Conservation (phyloP, 345 rosid species). For the Arabidopsis arenosa region DNA sequence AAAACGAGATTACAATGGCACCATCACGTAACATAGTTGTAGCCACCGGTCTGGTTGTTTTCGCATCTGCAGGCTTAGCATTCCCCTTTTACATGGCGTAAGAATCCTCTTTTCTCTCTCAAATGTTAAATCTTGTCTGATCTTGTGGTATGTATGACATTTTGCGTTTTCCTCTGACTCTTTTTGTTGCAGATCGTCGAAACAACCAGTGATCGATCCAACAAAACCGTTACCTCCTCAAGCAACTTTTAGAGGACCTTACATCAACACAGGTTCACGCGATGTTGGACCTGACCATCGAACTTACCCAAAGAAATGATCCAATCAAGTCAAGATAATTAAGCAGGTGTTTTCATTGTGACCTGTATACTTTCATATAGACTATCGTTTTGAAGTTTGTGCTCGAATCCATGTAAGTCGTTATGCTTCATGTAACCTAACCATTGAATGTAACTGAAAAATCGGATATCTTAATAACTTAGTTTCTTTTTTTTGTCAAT, state of each 20-base stretch:
- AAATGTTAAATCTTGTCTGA: background rate
- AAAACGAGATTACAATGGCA: slow-evolving; percentile 48
- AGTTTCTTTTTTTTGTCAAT: background rate
- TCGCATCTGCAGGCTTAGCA: slow-evolving; percentile 82
- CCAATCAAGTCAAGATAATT: background rate
- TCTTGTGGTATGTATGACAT: background rate
- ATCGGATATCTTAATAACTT: background rate
- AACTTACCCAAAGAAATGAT: slow-evolving; percentile 74
- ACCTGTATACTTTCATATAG: background rate
- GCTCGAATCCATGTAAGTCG: background rate
- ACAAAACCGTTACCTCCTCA: slow-evolving; percentile 90
- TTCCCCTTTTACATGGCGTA: slow-evolving; percentile 96
- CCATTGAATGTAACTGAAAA: background rate
- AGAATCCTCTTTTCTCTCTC: slow-evolving; percentile 35
- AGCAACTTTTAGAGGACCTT: slow-evolving; percentile 96
- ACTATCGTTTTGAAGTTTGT: background rate
- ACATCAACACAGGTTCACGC: slow-evolving; percentile 90
- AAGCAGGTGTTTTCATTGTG: slow-evolving; percentile 1
- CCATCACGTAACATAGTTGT: slow-evolving; percentile 67
- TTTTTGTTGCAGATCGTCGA: slow-evolving; percentile 58
- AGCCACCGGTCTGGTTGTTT: slow-evolving; percentile 78
- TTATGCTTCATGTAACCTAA: background rate
- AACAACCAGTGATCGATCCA: slow-evolving; percentile 74
- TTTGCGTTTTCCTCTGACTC: background rate
- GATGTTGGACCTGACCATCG: slow-evolving; percentile 89